Evolutionary conservation across 257 asterid species (phyloP).

Genomic region (Haberlea rhodopensis): DNA sequence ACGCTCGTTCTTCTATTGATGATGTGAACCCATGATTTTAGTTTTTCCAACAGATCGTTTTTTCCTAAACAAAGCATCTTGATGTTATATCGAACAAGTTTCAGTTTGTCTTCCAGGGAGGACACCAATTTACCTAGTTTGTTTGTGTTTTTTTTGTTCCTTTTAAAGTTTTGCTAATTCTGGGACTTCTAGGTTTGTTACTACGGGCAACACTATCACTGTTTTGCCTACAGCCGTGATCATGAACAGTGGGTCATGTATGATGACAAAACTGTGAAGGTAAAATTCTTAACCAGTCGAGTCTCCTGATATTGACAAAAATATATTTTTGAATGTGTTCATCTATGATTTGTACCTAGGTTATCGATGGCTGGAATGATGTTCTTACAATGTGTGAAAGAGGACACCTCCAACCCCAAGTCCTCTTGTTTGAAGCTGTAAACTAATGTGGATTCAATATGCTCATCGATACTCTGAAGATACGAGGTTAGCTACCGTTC

Average conservation of each 20-base stretch:
- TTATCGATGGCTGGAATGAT: slow-evolving; percentile 83
- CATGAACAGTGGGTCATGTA: slow-evolving; percentile 87
- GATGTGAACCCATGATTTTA: neutral
- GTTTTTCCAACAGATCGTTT: neutral
- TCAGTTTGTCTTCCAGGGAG: slow-evolving; percentile 4
- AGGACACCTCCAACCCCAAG: slow-evolving; percentile 97
- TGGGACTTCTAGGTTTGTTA: slow-evolving; percentile 47
- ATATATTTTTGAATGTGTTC: neutral
- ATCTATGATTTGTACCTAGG: slow-evolving; percentile 36
- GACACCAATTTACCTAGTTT: neutral
- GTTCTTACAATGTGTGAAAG: slow-evolving; percentile 78
- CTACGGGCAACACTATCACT: slow-evolving; percentile 96
- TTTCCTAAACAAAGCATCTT: neutral
- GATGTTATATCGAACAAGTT: slow-evolving; percentile 13
- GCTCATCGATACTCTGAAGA: slow-evolving; percentile 18
- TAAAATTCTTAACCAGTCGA: slow-evolving; percentile 24
- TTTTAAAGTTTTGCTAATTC: slow-evolving; percentile 41
- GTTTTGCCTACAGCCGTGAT: slow-evolving; percentile 78
- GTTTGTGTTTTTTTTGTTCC: neutral
- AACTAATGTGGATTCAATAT: slow-evolving; percentile 34
- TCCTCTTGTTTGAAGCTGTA: slow-evolving; percentile 82
- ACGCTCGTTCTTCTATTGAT: neutral
- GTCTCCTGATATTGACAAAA: neutral
- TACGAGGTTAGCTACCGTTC: slow-evolving; percentile 27
- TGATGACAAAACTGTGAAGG: slow-evolving; percentile 95